phyloP scores from a whole-genome alignment of 2,329 filamentous ascomycete species.

The Cercospora sesami region DNA sequence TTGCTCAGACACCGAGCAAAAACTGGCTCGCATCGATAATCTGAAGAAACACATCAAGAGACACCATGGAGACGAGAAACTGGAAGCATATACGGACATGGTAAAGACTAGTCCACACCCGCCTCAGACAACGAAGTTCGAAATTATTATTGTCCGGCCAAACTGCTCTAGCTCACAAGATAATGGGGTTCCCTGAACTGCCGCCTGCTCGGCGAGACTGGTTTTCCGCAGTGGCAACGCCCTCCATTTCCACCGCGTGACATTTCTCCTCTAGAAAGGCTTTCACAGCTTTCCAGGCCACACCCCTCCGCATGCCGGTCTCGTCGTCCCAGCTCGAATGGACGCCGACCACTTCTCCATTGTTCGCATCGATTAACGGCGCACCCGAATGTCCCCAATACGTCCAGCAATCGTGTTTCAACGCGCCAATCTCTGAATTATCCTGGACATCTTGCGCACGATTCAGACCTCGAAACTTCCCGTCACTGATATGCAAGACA shows the following conservation, averaged over 20 bases:
- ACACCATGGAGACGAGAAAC: background rate
- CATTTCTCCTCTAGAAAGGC: constrained; percentile 41
- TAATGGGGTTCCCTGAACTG: background rate
- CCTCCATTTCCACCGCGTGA: background rate
- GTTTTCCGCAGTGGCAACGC: background rate
- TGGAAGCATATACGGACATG: background rate
- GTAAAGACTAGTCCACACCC: background rate
- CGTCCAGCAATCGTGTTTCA: constrained; percentile 58
- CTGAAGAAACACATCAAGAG: background rate
- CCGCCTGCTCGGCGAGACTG: background rate
- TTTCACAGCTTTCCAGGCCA: constrained; percentile 48
- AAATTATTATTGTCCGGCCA: background rate
- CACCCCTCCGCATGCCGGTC: constrained; percentile 54
- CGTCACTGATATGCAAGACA: constrained; percentile 50
- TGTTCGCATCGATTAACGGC: constrained; percentile 46
- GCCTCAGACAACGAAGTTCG: background rate
- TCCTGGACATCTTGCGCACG: constrained; percentile 49
- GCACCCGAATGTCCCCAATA: constrained; percentile 60
- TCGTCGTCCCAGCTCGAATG: constrained; percentile 58
- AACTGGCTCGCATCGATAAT: background rate
- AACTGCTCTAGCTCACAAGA: background rate
- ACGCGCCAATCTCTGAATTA: constrained; percentile 54
- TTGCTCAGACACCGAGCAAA: background rate
- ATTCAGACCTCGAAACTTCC: constrained; percentile 45
- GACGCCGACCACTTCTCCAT: constrained; percentile 50